Base-by-base conservation (phyloP, 768 basidiomycete genomes). In the Dioszegia aurantiaca region DNA sequence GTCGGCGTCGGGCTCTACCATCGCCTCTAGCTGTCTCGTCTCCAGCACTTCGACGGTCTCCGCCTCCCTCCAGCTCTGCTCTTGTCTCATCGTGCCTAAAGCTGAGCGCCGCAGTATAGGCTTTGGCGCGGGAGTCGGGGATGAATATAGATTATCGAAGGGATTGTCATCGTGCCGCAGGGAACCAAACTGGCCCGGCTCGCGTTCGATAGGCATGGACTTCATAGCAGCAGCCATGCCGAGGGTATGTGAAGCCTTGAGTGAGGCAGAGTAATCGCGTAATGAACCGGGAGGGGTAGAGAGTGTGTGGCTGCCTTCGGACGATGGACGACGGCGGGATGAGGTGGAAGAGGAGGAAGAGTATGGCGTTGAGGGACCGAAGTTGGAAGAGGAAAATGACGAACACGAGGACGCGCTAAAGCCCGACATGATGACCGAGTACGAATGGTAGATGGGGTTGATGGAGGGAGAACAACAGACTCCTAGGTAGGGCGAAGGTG, bases 221-320 rank as follows among this genome's bases (percentile, higher is more conserved):
- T 48, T 53, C 61, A 68, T 61, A 1, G 67, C 67, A 6, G 58
- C 61, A 2, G 55, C 56, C 63, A 64, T 58, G 5, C 63, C 67
- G 6, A 46, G 41, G 2, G 59, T 51, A 56, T 63, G 62, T 17
- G 46, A 23, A 9, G 55, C 41, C 21, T 61, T 60, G 33, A 68
- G 47, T 4, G 58, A 61, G 9, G 63, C 60, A 0, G 67, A 62
- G 26, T 68, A 68, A 19, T 63, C 49, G 17, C 59, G 58, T 0
- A 65, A 21, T 16, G 61, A 60, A 4, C 62, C 63, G 0, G 67
- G 67, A 5, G 67, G 67, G 0, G 67, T 65, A 10, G 42, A 37
- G 36, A 36, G 26, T 33, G 63, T 24, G 28, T 40, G 47, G 2
- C 43, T 12, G 31, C 17, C 24, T 12, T 33, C 24, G 44, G 51